Conservation (phyloP, 345 rosid genomes). For the Balakata baccata region DNA sequence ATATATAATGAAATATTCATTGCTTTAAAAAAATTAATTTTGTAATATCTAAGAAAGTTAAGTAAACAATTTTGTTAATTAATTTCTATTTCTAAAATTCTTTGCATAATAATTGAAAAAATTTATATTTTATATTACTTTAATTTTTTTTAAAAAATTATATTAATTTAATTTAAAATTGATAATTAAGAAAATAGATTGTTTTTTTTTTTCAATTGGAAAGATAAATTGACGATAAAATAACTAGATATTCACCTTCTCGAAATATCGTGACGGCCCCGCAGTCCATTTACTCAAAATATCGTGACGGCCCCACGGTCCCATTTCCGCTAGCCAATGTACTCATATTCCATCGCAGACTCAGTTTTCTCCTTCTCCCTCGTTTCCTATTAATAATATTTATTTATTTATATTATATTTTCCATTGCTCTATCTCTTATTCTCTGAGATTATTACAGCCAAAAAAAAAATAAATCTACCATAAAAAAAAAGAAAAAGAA, state of each 20-base stretch:
- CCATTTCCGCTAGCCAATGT: background rate
- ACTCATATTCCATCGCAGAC: background rate
- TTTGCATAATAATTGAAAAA: too few relatives aligned
- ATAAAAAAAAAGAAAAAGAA: background rate
- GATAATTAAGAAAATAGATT: too few relatives aligned
- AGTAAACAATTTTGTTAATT: too few relatives aligned
- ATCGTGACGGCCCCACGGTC: constrained; percentile 1
- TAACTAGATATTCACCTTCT: background rate
- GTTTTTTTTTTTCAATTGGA: too few relatives aligned
- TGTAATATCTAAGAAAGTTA: too few relatives aligned
- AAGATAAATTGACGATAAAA: too few relatives aligned
- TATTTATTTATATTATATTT: background rate
- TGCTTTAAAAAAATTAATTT: too few relatives aligned
- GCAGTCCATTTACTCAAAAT: background rate
- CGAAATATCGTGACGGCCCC: constrained; percentile 4
- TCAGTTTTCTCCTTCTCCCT: background rate
- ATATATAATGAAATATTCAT: too few relatives aligned
- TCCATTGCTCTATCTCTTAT: background rate
- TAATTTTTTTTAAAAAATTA: too few relatives aligned
- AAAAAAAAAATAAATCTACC: background rate
- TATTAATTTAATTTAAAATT: too few relatives aligned
- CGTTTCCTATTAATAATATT: background rate
- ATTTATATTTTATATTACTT: too few relatives aligned
- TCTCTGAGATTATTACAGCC: background rate
- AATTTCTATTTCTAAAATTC: too few relatives aligned